These are phyloP conservation scores for Suillus subluteus DNA, from an alignment of 768 basidiomycete species.

Conservation along the genomic window DNA sequence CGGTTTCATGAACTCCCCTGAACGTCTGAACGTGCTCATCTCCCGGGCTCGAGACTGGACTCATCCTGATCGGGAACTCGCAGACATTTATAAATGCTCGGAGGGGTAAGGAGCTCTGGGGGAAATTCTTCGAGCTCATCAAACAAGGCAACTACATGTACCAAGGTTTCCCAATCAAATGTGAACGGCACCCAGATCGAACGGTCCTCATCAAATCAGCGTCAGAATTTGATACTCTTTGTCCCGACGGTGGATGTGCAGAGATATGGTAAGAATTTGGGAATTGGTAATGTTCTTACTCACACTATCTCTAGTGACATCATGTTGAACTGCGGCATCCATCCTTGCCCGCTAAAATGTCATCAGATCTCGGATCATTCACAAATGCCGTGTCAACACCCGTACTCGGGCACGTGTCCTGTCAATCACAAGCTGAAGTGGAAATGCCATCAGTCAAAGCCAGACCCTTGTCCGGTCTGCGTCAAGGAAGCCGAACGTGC, in stretches of 20 bases:
- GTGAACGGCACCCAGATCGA: slow-evolving; percentile 55
- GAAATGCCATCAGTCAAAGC: slow-evolving; percentile 46
- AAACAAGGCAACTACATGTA: slow-evolving; percentile 49
- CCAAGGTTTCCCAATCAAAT: slow-evolving; percentile 61
- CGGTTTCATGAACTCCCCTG: slow-evolving; percentile 73
- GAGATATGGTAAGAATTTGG: slow-evolving; percentile 54
- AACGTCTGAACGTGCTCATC: slow-evolving; percentile 71
- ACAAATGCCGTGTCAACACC: slow-evolving; percentile 49
- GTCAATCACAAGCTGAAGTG: slow-evolving; percentile 46
- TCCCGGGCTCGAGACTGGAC: slow-evolving; percentile 67
- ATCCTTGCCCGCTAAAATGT: slow-evolving; percentile 62
- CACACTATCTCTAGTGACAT: slow-evolving; percentile 41
- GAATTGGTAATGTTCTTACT: background rate
- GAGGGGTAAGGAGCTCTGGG: slow-evolving; percentile 58
- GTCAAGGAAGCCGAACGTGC: slow-evolving; percentile 46
- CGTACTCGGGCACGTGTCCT: slow-evolving; percentile 43
- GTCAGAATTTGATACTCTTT: slow-evolving; percentile 50
- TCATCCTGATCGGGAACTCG: slow-evolving; percentile 69
- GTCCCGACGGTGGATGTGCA: slow-evolving; percentile 67
- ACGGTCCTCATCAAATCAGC: slow-evolving; percentile 43
- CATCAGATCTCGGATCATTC: slow-evolving; percentile 60
- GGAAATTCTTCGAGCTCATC: slow-evolving; percentile 49
- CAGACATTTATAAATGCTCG: slow-evolving; percentile 57
- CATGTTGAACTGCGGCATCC: slow-evolving; percentile 52
- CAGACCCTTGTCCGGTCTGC: slow-evolving; percentile 48